Conservation (phyloP, 352 stramenopile species). For the Phytopythium kandeliae region DNA sequence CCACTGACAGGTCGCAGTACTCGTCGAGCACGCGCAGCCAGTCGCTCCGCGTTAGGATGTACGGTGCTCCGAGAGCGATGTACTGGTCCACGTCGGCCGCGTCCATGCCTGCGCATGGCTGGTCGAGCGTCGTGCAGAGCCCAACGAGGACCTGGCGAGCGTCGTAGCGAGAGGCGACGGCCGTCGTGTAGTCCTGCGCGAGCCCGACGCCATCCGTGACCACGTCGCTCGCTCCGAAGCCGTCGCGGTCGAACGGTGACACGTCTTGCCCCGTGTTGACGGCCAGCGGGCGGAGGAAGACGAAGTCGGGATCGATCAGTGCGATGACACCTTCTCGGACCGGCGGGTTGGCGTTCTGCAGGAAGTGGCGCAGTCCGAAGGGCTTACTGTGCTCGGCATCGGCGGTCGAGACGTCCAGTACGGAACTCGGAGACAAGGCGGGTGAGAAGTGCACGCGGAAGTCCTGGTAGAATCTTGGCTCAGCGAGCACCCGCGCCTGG, state of each 20-base stretch:
- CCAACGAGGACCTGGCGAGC: conserved; percentile 8
- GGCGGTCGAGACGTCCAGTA: conserved; percentile 28
- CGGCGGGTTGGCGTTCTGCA: conserved; percentile 30
- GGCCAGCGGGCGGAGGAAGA: conserved; percentile 33
- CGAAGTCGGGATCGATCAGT: conserved; percentile 32
- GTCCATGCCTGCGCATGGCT: conserved; percentile 26
- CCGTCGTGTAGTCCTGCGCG: conserved; percentile 41
- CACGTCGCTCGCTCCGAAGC: conserved; percentile 23
- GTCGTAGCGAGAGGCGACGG: no score
- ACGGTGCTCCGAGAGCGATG: conserved; percentile 33
- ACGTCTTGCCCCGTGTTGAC: conserved; percentile 35
- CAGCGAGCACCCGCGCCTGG: conserved; percentile 14
- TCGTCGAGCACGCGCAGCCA: conserved; percentile 36
- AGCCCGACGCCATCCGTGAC: conserved; percentile 32
- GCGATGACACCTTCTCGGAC: conserved; percentile 29
- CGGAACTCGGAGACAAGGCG: no score
- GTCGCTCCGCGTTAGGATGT: conserved; percentile 48
- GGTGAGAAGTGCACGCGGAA: conserved; percentile 45
- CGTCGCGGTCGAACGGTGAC: conserved; percentile 33
- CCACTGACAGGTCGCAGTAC: conserved; percentile 39
- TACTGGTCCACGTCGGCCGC: conserved; percentile 40
- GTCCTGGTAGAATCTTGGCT: conserved; percentile 47
- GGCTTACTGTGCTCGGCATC: conserved; percentile 51
- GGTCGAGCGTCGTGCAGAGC: conserved; percentile 19
- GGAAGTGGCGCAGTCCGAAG: conserved; percentile 43